phyloP scores from a whole-genome alignment of 768 basidiomycete species.

The Nevesoporus exiguus region DNA sequence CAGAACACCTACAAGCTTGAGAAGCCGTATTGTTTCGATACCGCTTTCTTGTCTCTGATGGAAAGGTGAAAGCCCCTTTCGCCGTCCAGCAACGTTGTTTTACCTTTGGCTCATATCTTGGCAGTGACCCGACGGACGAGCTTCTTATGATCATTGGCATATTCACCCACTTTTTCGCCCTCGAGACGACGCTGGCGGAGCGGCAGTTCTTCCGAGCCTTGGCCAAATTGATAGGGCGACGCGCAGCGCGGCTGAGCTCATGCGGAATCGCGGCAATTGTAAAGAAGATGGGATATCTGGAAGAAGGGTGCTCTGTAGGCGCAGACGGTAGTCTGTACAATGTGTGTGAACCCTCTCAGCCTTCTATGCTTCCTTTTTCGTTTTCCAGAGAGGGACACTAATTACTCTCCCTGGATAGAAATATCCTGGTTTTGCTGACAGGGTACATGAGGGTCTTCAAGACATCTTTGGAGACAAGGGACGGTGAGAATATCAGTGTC shows the following conservation, averaged over 20 bases:
- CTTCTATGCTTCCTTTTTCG: neutral
- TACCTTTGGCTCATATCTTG: constrained; percentile 1
- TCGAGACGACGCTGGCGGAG: constrained; percentile 95
- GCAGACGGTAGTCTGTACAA: constrained; percentile 97
- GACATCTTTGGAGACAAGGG: constrained; percentile 98
- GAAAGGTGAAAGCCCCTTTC: constrained; percentile 61
- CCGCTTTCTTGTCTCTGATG: constrained; percentile 95
- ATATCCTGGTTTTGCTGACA: constrained; percentile 94
- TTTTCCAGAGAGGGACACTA: neutral
- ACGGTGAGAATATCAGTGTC: constrained; percentile 48
- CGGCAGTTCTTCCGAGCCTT: constrained; percentile 96
- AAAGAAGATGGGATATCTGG: constrained; percentile 89
- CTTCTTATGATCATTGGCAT: constrained; percentile 96
- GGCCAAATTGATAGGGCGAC: constrained; percentile 82
- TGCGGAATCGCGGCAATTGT: constrained; percentile 98
- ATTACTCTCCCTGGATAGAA: constrained; percentile 51
- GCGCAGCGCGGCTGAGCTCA: constrained; percentile 86
- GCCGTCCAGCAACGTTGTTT: neutral
- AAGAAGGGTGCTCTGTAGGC: constrained; percentile 85
- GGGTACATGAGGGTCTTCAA: constrained; percentile 86
- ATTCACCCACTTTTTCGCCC: constrained; percentile 93
- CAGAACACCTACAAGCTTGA: constrained; percentile 99
- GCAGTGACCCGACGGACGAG: constrained; percentile 92
- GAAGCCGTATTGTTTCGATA: constrained; percentile 89
- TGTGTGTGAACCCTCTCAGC: constrained; percentile 41